A percentile compares a stretch with the other conserved stretches of the same genome.
phyloP scores from a whole-genome alignment of 768 basidiomycete species.

The Suillus luteus region DNA sequence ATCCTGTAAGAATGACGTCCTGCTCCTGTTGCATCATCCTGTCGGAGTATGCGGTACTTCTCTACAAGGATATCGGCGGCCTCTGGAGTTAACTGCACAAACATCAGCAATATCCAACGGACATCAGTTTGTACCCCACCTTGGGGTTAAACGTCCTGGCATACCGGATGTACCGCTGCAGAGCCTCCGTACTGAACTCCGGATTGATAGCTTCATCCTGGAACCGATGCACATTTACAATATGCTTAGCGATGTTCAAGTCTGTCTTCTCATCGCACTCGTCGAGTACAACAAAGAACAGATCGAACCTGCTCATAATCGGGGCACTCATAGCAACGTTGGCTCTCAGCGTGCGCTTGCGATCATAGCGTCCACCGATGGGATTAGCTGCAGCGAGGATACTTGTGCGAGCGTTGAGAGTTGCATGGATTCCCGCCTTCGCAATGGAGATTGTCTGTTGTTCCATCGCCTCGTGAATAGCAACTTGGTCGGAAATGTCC shows the following conservation, averaged over 20 bases:
- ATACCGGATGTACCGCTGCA: conserved; percentile 96
- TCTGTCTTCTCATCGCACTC: conserved; percentile 95
- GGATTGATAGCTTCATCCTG: conserved; percentile 93
- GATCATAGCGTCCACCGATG: conserved; percentile 93
- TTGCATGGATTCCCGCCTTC: conserved; percentile 98
- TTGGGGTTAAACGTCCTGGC: conserved; percentile 98
- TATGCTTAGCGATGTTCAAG: conserved; percentile 92
- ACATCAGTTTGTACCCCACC: conserved; percentile 43
- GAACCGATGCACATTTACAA: conserved; percentile 96
- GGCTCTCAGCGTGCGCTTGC: conserved; percentile 86
- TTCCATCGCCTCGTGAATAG: conserved; percentile 99
- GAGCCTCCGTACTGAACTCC: conserved; percentile 94
- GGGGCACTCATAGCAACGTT: conserved; percentile 98
- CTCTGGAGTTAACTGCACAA: conserved; percentile 79
- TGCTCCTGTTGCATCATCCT: conserved; percentile 88
- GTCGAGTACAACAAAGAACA: conserved; percentile 98
- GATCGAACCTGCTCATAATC: conserved; percentile 98
- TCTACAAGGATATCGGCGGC: conserved; percentile 93
- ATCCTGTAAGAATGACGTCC: conserved; percentile 95
- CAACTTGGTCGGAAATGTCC: conserved; percentile 98
- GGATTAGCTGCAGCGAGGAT: conserved; percentile 99
- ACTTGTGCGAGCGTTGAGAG: conserved; percentile 94
- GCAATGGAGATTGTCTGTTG: conserved; percentile 99
- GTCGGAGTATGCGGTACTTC: conserved; percentile 89
- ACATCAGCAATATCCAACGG: conserved; percentile 11